A percentile compares a stretch with the other conserved stretches of the same genome.
These are phyloP conservation scores for Leishmania amazonensis DNA, from an alignment of 208 protist species.

Conservation along the genomic window DNA sequence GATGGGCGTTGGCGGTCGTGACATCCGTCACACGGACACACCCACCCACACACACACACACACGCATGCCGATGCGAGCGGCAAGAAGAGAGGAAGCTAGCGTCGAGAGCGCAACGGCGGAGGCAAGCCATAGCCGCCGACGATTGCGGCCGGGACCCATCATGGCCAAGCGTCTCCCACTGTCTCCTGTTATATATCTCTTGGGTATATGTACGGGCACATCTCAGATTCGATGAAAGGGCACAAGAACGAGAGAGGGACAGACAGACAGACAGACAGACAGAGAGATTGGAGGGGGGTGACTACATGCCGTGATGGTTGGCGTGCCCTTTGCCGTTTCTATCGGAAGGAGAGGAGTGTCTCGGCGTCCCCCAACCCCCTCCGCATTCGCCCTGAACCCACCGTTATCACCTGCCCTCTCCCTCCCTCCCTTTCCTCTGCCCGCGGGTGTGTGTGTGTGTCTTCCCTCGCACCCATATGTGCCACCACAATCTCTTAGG, in stretches of 20 bases:
- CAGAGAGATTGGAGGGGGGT: background rate
- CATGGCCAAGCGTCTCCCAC: background rate
- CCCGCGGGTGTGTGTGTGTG: background rate
- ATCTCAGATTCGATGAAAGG: background rate
- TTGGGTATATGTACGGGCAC: background rate
- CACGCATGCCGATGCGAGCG: background rate
- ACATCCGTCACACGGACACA: background rate
- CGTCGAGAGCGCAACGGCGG: background rate
- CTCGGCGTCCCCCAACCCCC: background rate
- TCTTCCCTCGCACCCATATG: background rate
- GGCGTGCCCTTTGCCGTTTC: background rate
- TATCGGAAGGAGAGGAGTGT: background rate
- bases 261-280: no score
- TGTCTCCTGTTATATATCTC: background rate
- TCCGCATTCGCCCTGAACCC: background rate
- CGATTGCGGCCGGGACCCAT: background rate
- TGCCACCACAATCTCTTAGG: background rate
- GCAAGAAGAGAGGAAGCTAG: background rate
- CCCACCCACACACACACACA: background rate
- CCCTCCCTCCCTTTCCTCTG: background rate
- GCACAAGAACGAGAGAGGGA: background rate
- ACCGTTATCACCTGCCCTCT: background rate
- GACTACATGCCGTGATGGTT: background rate
- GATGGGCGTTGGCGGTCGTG: background rate
- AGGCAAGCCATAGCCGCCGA: background rate